A percentile compares a stretch with the other conserved stretches of the same genome.
These are phyloP conservation scores for Firmiana major DNA, from an alignment of 345 rosid genomes.

Conservation along the genomic window DNA sequence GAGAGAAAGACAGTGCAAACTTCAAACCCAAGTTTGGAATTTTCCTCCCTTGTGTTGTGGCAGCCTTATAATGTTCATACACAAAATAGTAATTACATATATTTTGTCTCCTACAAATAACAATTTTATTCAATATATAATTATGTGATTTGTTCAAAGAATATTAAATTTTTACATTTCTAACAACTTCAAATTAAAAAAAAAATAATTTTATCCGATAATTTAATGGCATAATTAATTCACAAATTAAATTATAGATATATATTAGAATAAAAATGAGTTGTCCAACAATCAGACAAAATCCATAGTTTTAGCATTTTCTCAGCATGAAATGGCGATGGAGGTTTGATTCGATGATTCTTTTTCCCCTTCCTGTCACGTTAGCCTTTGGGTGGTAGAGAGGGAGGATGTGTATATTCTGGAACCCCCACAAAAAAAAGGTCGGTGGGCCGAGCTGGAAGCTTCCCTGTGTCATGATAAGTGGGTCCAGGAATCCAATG, in stretches of 20 bases:
- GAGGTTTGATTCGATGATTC: conserved; percentile 4
- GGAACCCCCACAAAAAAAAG: conserved; percentile 9
- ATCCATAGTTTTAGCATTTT: neutral
- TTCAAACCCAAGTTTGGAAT: neutral
- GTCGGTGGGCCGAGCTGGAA: conserved; percentile 13
- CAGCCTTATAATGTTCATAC: neutral
- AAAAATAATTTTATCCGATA: no score
- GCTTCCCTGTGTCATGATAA: conserved; percentile 13
- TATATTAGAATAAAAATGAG: no score
- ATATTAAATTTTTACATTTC: no score
- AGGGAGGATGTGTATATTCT: neutral
- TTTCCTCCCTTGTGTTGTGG: neutral
- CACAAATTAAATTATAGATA: no score
- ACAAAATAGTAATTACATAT: no score
- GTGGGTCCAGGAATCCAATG: conserved; percentile 13
- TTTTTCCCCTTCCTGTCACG: no score
- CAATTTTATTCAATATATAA: no score
- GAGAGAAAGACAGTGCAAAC: neutral
- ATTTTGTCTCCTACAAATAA: no score
- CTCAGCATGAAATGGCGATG: neutral
- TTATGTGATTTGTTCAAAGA: no score
- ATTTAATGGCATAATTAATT: no score
- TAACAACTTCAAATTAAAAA: no score
- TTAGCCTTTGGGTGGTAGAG: neutral
- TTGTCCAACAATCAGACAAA: no score